Evolutionary conservation across 2,329 filamentous ascomycete genomes (phyloP).

Genomic region (Alternaria panax): DNA sequence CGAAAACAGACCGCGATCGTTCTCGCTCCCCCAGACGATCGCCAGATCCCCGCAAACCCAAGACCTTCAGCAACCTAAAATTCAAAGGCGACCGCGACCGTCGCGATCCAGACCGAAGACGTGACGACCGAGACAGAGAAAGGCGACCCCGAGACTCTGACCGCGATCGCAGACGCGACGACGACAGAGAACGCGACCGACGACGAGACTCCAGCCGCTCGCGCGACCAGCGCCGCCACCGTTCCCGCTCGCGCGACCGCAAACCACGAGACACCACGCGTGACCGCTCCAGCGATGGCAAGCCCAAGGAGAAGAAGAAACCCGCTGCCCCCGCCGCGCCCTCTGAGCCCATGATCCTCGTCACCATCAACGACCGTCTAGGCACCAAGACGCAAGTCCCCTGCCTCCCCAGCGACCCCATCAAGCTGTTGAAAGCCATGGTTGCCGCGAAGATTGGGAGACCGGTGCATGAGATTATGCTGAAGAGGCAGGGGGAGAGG

Average conservation of each 20-base stretch:
- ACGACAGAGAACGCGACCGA: neutral
- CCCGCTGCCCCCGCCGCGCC: conserved; percentile 33
- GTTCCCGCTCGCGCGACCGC: conserved; percentile 5
- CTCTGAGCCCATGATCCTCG: conserved; percentile 86
- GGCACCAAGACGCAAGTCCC: conserved; percentile 96
- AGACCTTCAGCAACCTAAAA: conserved; percentile 62
- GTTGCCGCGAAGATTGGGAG: conserved; percentile 89
- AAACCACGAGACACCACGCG: neutral
- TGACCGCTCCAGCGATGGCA: conserved; percentile 16
- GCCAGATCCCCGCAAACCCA: conserved; percentile 27
- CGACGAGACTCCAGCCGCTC: conserved; percentile 13
- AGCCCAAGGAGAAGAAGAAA: conserved; percentile 14
- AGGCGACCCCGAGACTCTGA: conserved; percentile 22
- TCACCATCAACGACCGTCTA: conserved; percentile 92
- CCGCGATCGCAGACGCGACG: conserved; percentile 18
- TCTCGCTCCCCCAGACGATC: conserved; percentile 40
- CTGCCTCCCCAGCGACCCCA: conserved; percentile 82
- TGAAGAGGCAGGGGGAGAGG: conserved; percentile 89
- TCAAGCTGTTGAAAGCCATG: conserved; percentile 88
- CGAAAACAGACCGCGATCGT: conserved; percentile 26
- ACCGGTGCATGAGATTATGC: conserved; percentile 86
- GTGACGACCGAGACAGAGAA: conserved; percentile 37
- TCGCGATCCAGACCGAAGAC: conserved; percentile 14
- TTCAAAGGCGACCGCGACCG: conserved; percentile 58
- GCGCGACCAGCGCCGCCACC: conserved; percentile 3